Percentiles rank a stretch among this genome's conserved stretches.
phyloP scores from a whole-genome alignment of 2,329 filamentous ascomycete genomes.

The Fusarium solani-melongenae region DNA sequence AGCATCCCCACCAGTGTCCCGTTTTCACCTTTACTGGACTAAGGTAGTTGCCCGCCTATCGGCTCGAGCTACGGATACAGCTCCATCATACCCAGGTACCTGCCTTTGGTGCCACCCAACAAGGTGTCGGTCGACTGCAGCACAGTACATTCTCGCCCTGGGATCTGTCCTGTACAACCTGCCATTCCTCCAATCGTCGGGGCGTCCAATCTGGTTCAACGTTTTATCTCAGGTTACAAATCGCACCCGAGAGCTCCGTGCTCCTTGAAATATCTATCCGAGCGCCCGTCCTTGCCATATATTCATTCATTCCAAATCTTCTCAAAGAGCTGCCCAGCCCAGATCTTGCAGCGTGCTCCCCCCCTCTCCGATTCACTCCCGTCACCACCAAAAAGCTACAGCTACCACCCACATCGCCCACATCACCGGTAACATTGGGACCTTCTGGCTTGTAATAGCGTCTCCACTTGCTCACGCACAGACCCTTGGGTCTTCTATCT shows the following conservation, averaged over 20 bases:
- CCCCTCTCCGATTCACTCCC: not conserved
- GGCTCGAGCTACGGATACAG: not conserved
- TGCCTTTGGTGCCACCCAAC: conserved; percentile 14
- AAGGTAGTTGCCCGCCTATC: not conserved
- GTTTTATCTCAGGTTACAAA: not conserved
- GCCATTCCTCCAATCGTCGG: not conserved
- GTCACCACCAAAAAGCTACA: conserved; percentile 1
- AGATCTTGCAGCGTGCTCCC: not conserved
- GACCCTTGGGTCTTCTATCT: conserved; percentile 24
- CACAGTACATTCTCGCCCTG: not conserved
- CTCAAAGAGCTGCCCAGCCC: not conserved
- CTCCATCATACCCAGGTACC: not conserved
- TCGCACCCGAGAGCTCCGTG: not conserved
- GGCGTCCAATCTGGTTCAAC: not conserved
- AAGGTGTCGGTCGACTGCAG: conserved; percentile 11
- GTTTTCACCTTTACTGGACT: not conserved
- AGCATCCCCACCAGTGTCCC: not conserved
- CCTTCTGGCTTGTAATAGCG: conserved; percentile 22
- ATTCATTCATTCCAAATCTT: not conserved
- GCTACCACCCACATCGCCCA: conserved; percentile 16
- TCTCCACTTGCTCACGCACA: conserved; percentile 42
- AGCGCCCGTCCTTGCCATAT: not conserved
- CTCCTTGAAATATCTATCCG: not conserved
- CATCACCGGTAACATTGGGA: conserved; percentile 31
- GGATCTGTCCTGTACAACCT: not conserved